Conservation (phyloP, 768 basidiomycete species). For the Lactifluus volemus region DNA sequence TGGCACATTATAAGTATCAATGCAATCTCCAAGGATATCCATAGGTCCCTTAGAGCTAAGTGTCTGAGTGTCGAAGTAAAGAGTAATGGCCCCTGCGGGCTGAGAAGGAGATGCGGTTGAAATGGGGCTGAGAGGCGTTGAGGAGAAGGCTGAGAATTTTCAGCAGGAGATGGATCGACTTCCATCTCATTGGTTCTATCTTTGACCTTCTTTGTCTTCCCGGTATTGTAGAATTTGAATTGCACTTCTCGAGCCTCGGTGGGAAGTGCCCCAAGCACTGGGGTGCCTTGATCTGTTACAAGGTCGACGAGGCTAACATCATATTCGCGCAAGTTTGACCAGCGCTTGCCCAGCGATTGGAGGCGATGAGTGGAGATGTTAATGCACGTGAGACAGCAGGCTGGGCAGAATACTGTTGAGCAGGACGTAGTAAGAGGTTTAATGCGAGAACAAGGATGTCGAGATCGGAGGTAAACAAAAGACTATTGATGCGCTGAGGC, state of each 20-base stretch:
- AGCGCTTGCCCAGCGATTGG: conserved; percentile 74
- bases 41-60: conserved; percentile 57
- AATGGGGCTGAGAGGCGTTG: conserved; percentile 29
- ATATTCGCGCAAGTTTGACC: conserved; percentile 75
- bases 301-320: conserved; percentile 71
- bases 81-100: conserved; percentile 41
- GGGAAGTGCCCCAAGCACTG: conserved; percentile 55
- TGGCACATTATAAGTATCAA: conserved; percentile 61
- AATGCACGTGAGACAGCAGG: conserved; percentile 75
- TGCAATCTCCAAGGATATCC: conserved; percentile 65
- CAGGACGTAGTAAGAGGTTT: conserved; percentile 81
- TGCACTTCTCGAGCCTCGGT: conserved; percentile 68
- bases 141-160: conserved; percentile 36
- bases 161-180: conserved; percentile 36
- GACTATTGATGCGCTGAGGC: conserved; percentile 74
- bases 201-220: conserved; percentile 24
- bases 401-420: conserved; percentile 90
- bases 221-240: conserved; percentile 73
- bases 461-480: conserved; percentile 82
- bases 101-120: conserved; percentile 27
- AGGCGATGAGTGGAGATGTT: conserved; percentile 75
- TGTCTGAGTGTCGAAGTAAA: conserved; percentile 55
- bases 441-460: conserved; percentile 79
- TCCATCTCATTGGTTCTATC: conserved; percentile 36
- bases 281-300: conserved; percentile 43